A percentile compares a stretch with the other conserved stretches of the same genome.
phyloP scores from a whole-genome alignment of 129 eudicot species.

The Lactuca sativa region DNA sequence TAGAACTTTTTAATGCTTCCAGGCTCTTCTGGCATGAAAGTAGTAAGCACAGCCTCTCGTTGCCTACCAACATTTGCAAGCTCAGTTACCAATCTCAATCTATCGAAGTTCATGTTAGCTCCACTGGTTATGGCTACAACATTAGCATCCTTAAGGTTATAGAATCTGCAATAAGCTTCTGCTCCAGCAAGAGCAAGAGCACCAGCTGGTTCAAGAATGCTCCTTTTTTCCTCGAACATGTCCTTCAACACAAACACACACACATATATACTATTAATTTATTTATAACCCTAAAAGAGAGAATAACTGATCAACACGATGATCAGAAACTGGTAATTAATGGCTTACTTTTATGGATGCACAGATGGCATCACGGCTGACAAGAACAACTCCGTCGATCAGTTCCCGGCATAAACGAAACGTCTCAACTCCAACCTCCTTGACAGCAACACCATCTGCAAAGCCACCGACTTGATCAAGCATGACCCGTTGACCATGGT shows the following conservation, averaged over 20 bases:
- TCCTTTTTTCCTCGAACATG: slow-evolving; percentile 96
- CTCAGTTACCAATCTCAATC: slow-evolving; percentile 81
- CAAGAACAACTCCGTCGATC: slow-evolving; percentile 92
- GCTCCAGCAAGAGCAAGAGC: slow-evolving; percentile 98
- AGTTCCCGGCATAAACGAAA: slow-evolving; percentile 71
- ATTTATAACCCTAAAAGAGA: not conserved
- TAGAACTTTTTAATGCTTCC: slow-evolving; percentile 69
- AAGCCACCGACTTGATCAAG: slow-evolving; percentile 91
- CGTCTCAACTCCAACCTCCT: slow-evolving; percentile 81
- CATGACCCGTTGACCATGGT: slow-evolving; percentile 64
- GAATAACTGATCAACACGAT: not conserved
- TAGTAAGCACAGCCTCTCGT: slow-evolving; percentile 89
- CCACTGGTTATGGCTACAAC: slow-evolving; percentile 85
- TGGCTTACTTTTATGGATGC: slow-evolving; percentile 79
- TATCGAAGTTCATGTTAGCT: slow-evolving; percentile 92
- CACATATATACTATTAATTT: not conserved
- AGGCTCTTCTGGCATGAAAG: slow-evolving; percentile 81
- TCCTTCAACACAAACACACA: slow-evolving; percentile 39
- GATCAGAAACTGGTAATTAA: not conserved
- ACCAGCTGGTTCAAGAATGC: slow-evolving; percentile 92
- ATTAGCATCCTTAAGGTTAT: slow-evolving; percentile 69
- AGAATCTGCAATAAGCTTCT: slow-evolving; percentile 80
- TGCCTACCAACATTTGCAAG: slow-evolving; percentile 87
- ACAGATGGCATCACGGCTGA: slow-evolving; percentile 85
- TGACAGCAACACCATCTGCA: slow-evolving; percentile 93